These are phyloP conservation scores for Pterocarpus macrocarpus DNA, from an alignment of 306 rosid species.

Conservation along the genomic window DNA sequence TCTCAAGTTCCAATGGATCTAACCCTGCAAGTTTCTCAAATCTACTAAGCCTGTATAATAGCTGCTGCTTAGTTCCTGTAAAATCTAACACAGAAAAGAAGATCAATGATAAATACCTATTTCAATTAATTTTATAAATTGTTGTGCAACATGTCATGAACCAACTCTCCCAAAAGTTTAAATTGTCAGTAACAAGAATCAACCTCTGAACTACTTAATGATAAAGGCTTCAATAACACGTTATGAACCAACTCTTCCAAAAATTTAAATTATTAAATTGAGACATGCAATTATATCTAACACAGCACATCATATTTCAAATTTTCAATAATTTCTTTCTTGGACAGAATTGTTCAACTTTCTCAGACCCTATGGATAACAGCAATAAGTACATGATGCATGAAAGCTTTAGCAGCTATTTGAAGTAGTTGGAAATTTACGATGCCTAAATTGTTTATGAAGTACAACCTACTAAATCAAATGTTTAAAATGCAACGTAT, in stretches of 20 bases:
- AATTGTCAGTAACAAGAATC: background rate
- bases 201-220: background rate
- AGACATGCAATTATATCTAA: background rate
- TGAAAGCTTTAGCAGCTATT: conserved; percentile 16
- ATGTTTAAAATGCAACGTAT: no score
- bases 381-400: conserved; percentile 10
- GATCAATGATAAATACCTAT: background rate
- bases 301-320: background rate
- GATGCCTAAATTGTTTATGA: conserved; percentile 27
- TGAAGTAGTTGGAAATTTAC: conserved; percentile 21
- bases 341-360: background rate
- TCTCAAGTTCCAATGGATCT: conserved; percentile 85
- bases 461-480: background rate
- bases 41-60: conserved; percentile 78
- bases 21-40: conserved; percentile 88
- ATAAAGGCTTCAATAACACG: background rate
- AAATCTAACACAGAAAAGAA: conserved; percentile 33
- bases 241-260: background rate
- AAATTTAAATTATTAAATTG: no score
- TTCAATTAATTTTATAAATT: background rate
- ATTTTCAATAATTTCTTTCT: background rate
- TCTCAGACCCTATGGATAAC: background rate
- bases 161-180: background rate
- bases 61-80: conserved; percentile 81
- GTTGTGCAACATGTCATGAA: background rate